phyloP scores from a whole-genome alignment of 179 eudicot species.

The Spergularia azorica region DNA sequence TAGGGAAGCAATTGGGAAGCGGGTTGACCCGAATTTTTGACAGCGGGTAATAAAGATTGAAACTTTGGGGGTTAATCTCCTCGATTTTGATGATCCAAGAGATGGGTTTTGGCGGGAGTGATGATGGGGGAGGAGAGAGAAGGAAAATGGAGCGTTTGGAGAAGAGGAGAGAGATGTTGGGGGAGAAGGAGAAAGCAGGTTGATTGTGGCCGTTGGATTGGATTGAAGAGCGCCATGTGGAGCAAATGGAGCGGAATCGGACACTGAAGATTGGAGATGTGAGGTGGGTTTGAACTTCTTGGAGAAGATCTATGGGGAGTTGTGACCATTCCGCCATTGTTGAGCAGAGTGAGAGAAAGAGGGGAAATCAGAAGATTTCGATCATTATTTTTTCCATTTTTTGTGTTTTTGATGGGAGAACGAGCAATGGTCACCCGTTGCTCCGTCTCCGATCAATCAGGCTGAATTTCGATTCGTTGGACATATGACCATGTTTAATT shows the following conservation, averaged over 20 bases:
- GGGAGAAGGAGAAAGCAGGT: conserved; percentile 34
- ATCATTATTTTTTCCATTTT: too few species aligned
- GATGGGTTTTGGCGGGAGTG: neutral
- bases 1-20: conserved; percentile 40
- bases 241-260: conserved; percentile 72
- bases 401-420: too few species aligned
- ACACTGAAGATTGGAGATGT: conserved; percentile 42
- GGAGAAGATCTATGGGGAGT: conserved; percentile 65
- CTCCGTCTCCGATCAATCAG: too few species aligned
- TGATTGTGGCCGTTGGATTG: conserved; percentile 44
- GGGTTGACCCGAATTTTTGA: conserved; percentile 40
- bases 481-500: too few species aligned
- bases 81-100: conserved; percentile 71
- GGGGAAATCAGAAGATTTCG: neutral
- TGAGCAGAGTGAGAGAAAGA: neutral
- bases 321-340: conserved; percentile 78
- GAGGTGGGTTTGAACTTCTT: conserved; percentile 48
- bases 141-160: conserved; percentile 57
- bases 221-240: conserved; percentile 43
- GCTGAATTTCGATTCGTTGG: too few species aligned
- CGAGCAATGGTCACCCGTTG: too few species aligned
- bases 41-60: conserved; percentile 51
- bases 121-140: conserved; percentile 29
- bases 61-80: conserved; percentile 33
- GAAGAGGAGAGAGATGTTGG: conserved; percentile 37